These are phyloP conservation scores for Colletotrichum sidae DNA, from an alignment of 2,329 filamentous ascomycete genomes.

Conservation along the genomic window DNA sequence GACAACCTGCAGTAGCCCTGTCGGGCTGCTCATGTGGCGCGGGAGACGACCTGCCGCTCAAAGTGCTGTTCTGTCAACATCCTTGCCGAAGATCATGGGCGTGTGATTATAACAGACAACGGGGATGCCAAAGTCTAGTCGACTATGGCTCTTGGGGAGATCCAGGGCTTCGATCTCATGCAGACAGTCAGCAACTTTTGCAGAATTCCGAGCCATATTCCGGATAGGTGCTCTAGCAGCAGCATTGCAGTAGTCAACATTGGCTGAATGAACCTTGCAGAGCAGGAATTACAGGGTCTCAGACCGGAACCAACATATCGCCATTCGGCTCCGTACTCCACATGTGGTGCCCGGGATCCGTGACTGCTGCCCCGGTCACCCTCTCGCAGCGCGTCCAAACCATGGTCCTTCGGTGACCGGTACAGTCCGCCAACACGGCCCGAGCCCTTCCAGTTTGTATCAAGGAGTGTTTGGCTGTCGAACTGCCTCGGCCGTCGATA, in stretches of 20 bases:
- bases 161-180: conserved; percentile 24
- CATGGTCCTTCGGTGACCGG: not conserved
- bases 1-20: conserved; percentile 33
- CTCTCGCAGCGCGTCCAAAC: not conserved
- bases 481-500: not conserved
- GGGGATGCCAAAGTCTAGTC: not conserved
- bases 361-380: not conserved
- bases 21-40: conserved; percentile 17
- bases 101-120: conserved; percentile 12
- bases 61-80: conserved; percentile 17
- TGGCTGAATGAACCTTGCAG: not conserved
- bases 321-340: not conserved
- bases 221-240: not conserved
- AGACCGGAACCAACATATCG: not conserved
- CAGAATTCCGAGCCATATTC: conserved; percentile 11
- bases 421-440: not conserved
- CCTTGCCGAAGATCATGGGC: conserved; percentile 33
- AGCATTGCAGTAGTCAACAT: conserved; percentile 3
- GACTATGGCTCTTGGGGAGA: conserved; percentile 14
- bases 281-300: not conserved
- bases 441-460: not conserved
- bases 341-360: not conserved
- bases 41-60: conserved; percentile 22
- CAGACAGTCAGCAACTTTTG: conserved; percentile 8
- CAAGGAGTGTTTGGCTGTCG: no score